These are phyloP conservation scores for Coprinopsis marcescibilis DNA, from an alignment of 768 basidiomycete genomes.

Conservation along the genomic window DNA sequence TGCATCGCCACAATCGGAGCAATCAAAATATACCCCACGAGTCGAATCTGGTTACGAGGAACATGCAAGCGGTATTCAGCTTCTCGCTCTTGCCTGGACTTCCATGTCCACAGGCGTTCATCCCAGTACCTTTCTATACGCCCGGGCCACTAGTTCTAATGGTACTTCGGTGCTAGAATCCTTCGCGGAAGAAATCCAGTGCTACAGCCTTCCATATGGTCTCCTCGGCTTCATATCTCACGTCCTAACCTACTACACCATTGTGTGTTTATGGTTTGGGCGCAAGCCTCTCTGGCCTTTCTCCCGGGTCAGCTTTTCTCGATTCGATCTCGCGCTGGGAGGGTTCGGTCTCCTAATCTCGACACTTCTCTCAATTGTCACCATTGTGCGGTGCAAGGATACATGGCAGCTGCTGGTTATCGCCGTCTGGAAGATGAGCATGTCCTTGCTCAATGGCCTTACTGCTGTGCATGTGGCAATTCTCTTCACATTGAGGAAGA, in stretches of 20 bases:
- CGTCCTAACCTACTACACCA: slow-evolving; percentile 17
- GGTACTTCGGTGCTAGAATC: slow-evolving; percentile 1
- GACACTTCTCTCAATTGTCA: slow-evolving; percentile 11
- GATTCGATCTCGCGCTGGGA: slow-evolving; percentile 13
- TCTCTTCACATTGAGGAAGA: slow-evolving; percentile 6
- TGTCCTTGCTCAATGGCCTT: slow-evolving; percentile 15
- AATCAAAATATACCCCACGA: too few species aligned
- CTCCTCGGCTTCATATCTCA: slow-evolving; percentile 14
- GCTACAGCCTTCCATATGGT: slow-evolving; percentile 16
- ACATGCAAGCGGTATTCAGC: too few species aligned
- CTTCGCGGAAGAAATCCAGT: slow-evolving; percentile 13
- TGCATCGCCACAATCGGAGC: too few species aligned
- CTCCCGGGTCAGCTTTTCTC: slow-evolving; percentile 7
- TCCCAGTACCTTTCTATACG: too few species aligned
- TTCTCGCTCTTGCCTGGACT: too few species aligned
- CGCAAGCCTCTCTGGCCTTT: slow-evolving; percentile 16
- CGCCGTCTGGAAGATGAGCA: slow-evolving; percentile 15
- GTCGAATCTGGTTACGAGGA: too few species aligned
- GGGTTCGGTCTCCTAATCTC: slow-evolving; percentile 8
- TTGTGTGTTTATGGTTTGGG: slow-evolving; percentile 14
- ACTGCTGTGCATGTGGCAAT: slow-evolving; percentile 16
- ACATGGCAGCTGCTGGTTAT: slow-evolving; percentile 17
- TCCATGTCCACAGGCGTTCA: too few species aligned
- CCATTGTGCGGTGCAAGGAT: slow-evolving; percentile 13
- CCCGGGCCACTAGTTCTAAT: too few species aligned